A percentile compares a stretch with the other conserved stretches of the same genome.
These are phyloP conservation scores for Leccinellum albellum DNA, from an alignment of 768 basidiomycete genomes.

Conservation along the genomic window DNA sequence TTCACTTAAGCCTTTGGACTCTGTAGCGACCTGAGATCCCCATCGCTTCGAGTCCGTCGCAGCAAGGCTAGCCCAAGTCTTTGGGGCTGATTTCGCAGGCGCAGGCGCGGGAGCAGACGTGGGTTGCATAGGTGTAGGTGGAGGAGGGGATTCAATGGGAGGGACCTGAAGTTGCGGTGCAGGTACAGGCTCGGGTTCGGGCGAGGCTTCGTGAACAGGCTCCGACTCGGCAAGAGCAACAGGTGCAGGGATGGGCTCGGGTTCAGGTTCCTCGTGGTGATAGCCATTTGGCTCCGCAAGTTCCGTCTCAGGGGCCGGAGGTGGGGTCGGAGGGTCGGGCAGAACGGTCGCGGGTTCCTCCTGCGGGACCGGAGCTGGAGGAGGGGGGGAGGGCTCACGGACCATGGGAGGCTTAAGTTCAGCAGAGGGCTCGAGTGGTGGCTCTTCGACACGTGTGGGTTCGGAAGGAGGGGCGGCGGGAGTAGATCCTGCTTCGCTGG, in stretches of 20 bases:
- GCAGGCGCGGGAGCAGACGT: constrained; percentile 28
- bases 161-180: constrained; percentile 9
- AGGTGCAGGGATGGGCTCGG: constrained; percentile 26
- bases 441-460: constrained; percentile 32
- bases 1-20: constrained; percentile 74
- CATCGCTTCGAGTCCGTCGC: constrained; percentile 80
- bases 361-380: constrained; percentile 27
- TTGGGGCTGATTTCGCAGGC: constrained; percentile 50
- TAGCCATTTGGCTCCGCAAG: constrained; percentile 40
- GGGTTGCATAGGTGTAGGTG: constrained; percentile 27
- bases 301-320: constrained; percentile 39
- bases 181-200: constrained; percentile 29
- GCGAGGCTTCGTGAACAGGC: constrained; percentile 23
- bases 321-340: constrained; percentile 30
- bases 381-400: constrained; percentile 27
- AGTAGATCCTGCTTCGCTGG: constrained; percentile 43
- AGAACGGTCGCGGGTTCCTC: constrained; percentile 42
- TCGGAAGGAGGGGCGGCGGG: constrained; percentile 33
- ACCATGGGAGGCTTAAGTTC: constrained; percentile 31
- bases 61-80: constrained; percentile 91
- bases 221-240: constrained; percentile 23
- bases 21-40: constrained; percentile 77
- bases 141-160: constrained; percentile 27
- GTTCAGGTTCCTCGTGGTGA: constrained; percentile 33
- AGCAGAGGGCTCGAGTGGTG: constrained; percentile 28